Evolutionary conservation across 768 basidiomycete genomes (phyloP), one percentile per base, ranked within the genome.

Genomic region (Amyloporia xantha): DNA sequence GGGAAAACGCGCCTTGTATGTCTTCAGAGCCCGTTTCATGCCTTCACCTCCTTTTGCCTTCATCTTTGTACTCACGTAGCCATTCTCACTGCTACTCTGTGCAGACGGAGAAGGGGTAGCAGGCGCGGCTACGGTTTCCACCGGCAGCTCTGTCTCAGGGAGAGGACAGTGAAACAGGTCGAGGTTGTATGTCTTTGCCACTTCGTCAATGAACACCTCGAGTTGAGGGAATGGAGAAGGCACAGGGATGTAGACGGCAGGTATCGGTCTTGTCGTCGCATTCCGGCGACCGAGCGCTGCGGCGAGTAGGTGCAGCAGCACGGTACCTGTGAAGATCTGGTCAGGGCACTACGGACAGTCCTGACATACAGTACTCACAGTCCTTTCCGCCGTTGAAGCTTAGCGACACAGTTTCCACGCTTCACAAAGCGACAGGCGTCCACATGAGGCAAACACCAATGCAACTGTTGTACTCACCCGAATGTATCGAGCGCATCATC

Each of bases 341-440:
- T 44, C 27, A 44, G n/a, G n/a, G 30, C 7, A 49, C 4, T 44
- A 41, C 15, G 33, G 11, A 20, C 12, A 12, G 20, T n/a, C 10
- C 38, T 6, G 17, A 21, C 12, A 23, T 27, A 40, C 35, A 26
- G 5, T 20, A 72, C 83, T 58, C 59, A 95, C 96, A 99, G 62
- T 99, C 96, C 66, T 99, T 99, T 45, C 96, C 96, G 9, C 96
- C 96, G 57, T 98, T 99, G 71, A 97, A 99, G 66, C 93, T 96
- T 51, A 99, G 74, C 2, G 93, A 85, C 3, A 93, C 69, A 48
- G 75, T 71, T 28, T 84, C 79, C 59, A 77, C 74, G 43, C 91
- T 89, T 39, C 21, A 39, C 5, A 41, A n/a, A 23, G 40, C 21
- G n/a, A 40, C 19, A 40, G 25, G 48, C 17, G 28, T 20, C 46